Percentiles rank a stretch among this genome's conserved stretches.
Conservation (phyloP, 352 stramenopile genomes). For the Pythium scleroteichum region DNA sequence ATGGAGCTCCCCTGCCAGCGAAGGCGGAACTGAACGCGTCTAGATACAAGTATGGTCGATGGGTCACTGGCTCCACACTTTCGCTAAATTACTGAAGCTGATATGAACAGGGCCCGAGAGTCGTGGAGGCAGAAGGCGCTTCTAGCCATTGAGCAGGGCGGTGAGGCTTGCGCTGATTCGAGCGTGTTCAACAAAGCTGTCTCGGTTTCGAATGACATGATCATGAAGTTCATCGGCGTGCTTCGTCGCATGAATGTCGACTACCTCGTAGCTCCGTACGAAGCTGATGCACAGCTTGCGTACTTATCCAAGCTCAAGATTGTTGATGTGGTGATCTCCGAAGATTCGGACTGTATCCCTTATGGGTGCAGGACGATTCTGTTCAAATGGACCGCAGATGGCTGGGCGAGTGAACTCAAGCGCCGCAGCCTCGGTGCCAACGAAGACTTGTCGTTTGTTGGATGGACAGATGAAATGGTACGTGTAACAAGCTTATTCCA, state of each 20-base stretch:
- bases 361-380: conserved; percentile 92
- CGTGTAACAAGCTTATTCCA: conserved; percentile 6
- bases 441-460: conserved; percentile 79
- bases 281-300: conserved; percentile 97
- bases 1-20: conserved; percentile 89
- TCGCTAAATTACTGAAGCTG: neutral
- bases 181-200: conserved; percentile 53
- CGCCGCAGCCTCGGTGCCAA: conserved; percentile 75
- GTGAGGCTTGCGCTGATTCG: conserved; percentile 23
- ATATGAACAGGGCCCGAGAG: conserved; percentile 17
- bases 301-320: conserved; percentile 88
- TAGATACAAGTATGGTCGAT: conserved; percentile 41
- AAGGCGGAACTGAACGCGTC: conserved; percentile 72
- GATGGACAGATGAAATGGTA: conserved; percentile 88
- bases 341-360: conserved; percentile 95
- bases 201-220: conserved; percentile 75
- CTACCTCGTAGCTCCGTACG: conserved; percentile 97
- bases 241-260: conserved; percentile 71
- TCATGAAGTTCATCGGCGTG: conserved; percentile 62
- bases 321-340: conserved; percentile 95
- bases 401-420: conserved; percentile 88
- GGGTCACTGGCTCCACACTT: too few species aligned
- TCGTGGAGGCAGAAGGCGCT: conserved; percentile 49
- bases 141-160: conserved; percentile 27
- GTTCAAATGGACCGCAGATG: conserved; percentile 93